Evolutionary conservation across 129 eudicot species (phyloP), one percentile per base, ranked within the genome.

Genomic region (Flaveria ramosissima): DNA sequence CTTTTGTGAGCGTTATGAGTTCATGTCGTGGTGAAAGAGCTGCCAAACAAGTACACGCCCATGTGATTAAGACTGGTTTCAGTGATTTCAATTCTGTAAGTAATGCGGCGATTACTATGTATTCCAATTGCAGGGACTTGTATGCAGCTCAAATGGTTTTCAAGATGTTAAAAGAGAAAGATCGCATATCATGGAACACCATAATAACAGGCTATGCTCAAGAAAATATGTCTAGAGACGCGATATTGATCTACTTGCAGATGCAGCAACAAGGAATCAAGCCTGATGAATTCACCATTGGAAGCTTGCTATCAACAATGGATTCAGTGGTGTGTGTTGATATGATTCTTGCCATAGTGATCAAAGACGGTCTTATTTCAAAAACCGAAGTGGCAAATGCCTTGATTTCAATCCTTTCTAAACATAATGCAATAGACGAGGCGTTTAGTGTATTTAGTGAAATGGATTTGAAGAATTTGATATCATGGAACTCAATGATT

Each of bases 221-320:
- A 77, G 77, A 68, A 21, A 80, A 82, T 73, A 23, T 61, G 24
- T 65, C 77, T 14, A 47, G 14, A 63, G 88, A 80, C 43, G 96
- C 93, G 26, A 52, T 73, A 9, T 74, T 24, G 57, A 78, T 86
- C 39, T 93, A 75, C 75, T 26, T 71, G 73, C 84, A 78, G 67
- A 93, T 93, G 98, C 97, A 87, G 72, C 81, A 16, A 16, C 26
- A 65, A 32, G 48, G 70, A n/a, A 8, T 36, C 0, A 3, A 36
- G 77, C 97, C 96, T 12, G 98, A 90, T 57, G 93, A 88, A 73
- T 93, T 85, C 72, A 90, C 98, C 6, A 83, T 93, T 11, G 98
- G 98, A 72, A 87, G 96, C 80, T 72, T 93, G 39, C 73, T 93
- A 68, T 69, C 88, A 67, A 83, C 85, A 72, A 48, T 82, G 9